phyloP scores from a whole-genome alignment of 2,329 filamentous ascomycete genomes.

The Fusarium sp. region DNA sequence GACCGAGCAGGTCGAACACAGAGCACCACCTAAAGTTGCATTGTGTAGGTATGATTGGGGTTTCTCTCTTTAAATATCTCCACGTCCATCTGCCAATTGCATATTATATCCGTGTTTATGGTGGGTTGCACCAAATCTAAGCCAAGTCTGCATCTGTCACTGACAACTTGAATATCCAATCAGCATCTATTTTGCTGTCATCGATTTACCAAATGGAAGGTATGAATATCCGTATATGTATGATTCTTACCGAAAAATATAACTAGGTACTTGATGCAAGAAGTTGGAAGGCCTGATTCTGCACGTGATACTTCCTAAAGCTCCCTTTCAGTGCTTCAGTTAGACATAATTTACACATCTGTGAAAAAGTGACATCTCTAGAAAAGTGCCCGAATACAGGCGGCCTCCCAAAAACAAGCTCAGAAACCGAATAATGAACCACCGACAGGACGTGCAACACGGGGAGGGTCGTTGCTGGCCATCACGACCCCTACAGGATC shows the following conservation, averaged over 20 bases:
- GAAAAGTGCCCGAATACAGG: background rate
- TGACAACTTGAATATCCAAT: conserved; percentile 18
- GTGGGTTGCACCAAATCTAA: conserved; percentile 25
- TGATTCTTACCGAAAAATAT: no score
- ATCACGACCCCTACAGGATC: conserved; percentile 6
- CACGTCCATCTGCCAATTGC: background rate
- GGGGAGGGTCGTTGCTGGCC: conserved; percentile 4
- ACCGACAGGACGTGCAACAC: conserved; percentile 18
- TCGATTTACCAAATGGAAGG: background rate
- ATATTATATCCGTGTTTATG: background rate
- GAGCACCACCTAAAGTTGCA: background rate
- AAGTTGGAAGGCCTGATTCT: background rate
- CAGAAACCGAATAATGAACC: conserved; percentile 23
- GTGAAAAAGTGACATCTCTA: background rate
- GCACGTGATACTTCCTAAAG: conserved; percentile 2
- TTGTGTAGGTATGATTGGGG: background rate
- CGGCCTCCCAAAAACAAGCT: conserved; percentile 17
- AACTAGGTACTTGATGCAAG: no score
- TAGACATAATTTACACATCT: background rate
- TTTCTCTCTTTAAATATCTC: background rate
- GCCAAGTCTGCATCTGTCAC: conserved; percentile 13
- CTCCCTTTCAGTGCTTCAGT: background rate
- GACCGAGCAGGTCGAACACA: no score
- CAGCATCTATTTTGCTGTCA: conserved; percentile 11
- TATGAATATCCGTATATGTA: no score